A percentile compares a stretch with the other conserved stretches of the same genome.
Evolutionary conservation across 306 rosid genomes (phyloP).

Genomic region (Inga oerstediana): DNA sequence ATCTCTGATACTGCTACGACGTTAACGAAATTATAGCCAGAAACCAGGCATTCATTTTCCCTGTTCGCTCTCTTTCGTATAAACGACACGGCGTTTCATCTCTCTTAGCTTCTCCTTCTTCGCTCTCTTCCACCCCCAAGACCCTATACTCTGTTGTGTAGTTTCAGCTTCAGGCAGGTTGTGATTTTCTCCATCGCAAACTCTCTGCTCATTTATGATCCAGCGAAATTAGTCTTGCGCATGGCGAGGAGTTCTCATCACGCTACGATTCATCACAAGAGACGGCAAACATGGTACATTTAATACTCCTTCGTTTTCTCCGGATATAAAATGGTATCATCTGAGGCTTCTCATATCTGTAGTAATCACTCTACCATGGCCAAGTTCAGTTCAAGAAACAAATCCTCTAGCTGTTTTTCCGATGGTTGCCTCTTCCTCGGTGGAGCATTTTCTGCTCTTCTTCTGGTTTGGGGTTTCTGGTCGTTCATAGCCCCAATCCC

Average conservation of each 20-base stretch:
- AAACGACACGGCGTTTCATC: constrained; percentile 35
- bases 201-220: constrained; percentile 11
- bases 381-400: constrained; percentile 46
- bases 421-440: constrained; percentile 61
- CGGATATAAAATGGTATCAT: constrained; percentile 42
- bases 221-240: neutral
- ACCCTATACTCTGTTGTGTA: neutral
- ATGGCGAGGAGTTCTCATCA: constrained; percentile 4
- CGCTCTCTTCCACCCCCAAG: neutral
- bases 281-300: neutral
- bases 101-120: neutral
- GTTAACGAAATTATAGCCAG: neutral
- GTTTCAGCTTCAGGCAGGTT: neutral
- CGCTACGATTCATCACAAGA: neutral
- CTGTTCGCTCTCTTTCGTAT: neutral
- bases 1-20: neutral
- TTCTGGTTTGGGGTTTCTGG: constrained; percentile 59
- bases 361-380: constrained; percentile 45
- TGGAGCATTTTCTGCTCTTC: constrained; percentile 64
- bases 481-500: constrained; percentile 48
- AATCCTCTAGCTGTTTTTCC: constrained; percentile 45
- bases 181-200: neutral
- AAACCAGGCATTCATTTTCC: neutral
- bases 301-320: neutral
- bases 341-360: constrained; percentile 37